Conservation (phyloP, 139 green algal species). For the Mychonastes homosphaera region DNA sequence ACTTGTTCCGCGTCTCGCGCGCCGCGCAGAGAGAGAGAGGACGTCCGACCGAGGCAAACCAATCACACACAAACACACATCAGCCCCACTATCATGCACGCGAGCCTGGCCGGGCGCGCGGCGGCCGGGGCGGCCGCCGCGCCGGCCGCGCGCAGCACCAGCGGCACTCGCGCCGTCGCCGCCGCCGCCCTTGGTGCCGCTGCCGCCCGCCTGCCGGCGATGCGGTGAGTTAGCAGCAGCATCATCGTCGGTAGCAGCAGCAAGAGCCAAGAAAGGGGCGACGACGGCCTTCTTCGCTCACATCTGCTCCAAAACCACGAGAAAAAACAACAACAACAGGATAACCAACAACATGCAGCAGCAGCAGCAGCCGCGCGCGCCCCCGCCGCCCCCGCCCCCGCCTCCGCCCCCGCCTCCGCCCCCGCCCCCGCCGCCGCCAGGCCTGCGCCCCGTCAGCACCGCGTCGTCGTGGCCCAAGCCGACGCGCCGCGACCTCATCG, state of each 20-base stretch:
- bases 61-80: background rate
- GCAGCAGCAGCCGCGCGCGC: background rate
- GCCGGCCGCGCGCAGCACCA: background rate
- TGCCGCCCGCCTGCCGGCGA: no score
- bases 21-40: no score
- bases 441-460: background rate
- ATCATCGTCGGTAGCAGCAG: no score
- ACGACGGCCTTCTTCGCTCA: no score
- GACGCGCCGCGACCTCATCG: constrained; percentile 35
- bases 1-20: no score
- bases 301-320: no score
- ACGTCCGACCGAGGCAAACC: background rate
- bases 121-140: background rate
- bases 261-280: no score
- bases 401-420: constrained; percentile 16
- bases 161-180: constrained; percentile 4
- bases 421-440: constrained; percentile 14
- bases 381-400: constrained; percentile 8
- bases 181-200: no score
- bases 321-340: no score
- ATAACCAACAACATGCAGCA: no score
- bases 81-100: background rate
- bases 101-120: background rate
- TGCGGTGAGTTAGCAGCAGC: no score
- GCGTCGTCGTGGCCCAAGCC: constrained; percentile 16